Base-by-base conservation (phyloP, 2,329 filamentous ascomycete genomes). In the Aureobasidium sp. region DNA sequence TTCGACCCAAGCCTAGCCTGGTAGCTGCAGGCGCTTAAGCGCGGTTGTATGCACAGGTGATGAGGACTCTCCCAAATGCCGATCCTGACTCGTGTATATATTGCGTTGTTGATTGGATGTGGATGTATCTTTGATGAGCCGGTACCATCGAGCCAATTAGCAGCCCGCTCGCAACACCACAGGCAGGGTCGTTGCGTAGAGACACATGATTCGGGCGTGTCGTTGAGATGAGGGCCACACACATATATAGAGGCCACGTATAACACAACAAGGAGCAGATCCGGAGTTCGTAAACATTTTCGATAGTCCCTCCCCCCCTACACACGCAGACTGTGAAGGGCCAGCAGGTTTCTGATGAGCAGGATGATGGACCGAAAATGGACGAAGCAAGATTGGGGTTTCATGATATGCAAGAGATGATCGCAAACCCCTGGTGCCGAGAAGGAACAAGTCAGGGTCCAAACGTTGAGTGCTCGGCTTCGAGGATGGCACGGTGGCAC, bases 11-110 rank as follows among this genome's bases (percentile, higher is more conserved):
- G 29, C 31, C 19, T 49, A 53, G 19, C 33, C 13, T 19, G 25
- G 37, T 31, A 35, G 51, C 27, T 55, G 38, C 38, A 55, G 37
- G 11, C 38, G 51, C 51, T 25, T 45, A 55, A 31, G 50, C 50
- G 50, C 50, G 50, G 50, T n/a, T 27, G 35, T 40, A 53, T 53
- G 37, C 33, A 25, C 47, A 50, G 31, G 47, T 50, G 47, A 50
- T 25, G 37, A 35, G n/a, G 8, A 10, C 5, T 11, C 23, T 38
- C 33, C 43, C 37, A 37, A 19, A 15, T 55, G 38, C 38, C 19
- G 51, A 55, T 55, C 51, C 38, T 55, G 50, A 53, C 50, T 53
- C 50, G 50, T 33, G 35, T 25, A 23, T 21, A 53, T 11, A 53
- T 53, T 53, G 50, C 6, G 15, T 38, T 53, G 50, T 15, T 37